A percentile compares a stretch with the other conserved stretches of the same genome.
Conservation (phyloP, 495 filamentous ascomycete species). For the Aspergillus homomorphus region DNA sequence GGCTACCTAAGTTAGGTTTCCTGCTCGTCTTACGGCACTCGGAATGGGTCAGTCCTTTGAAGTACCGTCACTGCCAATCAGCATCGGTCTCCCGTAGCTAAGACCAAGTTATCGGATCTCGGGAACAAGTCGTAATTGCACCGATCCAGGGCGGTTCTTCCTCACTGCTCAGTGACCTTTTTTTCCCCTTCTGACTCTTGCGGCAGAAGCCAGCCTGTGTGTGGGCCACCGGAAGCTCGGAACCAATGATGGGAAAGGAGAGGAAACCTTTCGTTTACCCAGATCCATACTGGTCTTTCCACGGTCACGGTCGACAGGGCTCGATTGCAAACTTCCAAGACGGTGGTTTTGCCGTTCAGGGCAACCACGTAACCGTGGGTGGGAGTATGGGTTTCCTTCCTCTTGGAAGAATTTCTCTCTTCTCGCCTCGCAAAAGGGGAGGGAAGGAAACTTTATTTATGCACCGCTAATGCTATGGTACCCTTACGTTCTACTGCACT, state of each 20-base stretch:
- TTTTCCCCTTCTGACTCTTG: not conserved
- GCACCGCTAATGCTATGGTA: not conserved
- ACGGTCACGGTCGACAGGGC: not conserved
- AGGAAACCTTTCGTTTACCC: not conserved
- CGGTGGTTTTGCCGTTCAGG: slow-evolving; percentile 2
- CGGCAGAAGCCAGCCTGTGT: not conserved
- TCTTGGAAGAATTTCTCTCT: not conserved
- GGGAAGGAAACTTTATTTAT: slow-evolving; percentile 1
- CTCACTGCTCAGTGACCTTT: too few relatives aligned
- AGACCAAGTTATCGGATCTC: slow-evolving; percentile 9
- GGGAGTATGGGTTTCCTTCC: not conserved
- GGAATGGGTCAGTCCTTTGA: not conserved
- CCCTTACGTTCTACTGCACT: not conserved
- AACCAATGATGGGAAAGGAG: not conserved
- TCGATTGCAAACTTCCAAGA: not conserved
- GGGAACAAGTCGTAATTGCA: slow-evolving; percentile 1
- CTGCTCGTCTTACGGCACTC: not conserved
- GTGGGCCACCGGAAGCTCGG: slow-evolving; percentile 2
- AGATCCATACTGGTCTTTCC: not conserved
- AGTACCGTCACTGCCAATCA: not conserved
- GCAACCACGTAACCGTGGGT: not conserved
- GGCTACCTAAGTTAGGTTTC: too few relatives aligned
- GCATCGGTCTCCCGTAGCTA: slow-evolving; percentile 4
- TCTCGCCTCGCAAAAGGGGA: not conserved
- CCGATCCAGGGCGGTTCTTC: slow-evolving; percentile 5